Base-by-base conservation (phyloP, 352 stramenopile species). In the Blastocystis sp. region DNA sequence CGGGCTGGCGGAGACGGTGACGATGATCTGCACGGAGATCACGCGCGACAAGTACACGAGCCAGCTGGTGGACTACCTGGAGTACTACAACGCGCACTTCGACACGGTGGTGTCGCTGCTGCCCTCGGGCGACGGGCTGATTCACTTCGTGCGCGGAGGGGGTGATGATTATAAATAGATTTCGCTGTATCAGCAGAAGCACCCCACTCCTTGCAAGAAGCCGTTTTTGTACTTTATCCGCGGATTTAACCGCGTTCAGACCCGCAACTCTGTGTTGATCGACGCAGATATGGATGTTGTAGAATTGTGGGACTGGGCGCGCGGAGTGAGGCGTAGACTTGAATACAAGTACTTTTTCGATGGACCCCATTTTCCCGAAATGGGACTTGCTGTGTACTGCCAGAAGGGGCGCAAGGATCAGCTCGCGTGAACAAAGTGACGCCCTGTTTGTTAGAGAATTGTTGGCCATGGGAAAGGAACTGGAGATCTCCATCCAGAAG, bases 401-500 rank as follows among this genome's bases (percentile, higher is more conserved):
- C 54, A 84, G 74, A 84, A 84, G 74, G 74, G 74, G 28, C 65
- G 48, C 28, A 69, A 68, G 28, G 21, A 11, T 21, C 1, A 28
- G n/a, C 34, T 84, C 34, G 24, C 45, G 74, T 84, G 60, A 68
- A 48, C n/a, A 40, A 52, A 76, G 7, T 19, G n/a, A 24, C n/a
- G 43, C 45, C 63, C 10, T 84, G 57, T 40, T 57, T 68, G 74
- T 69, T 40, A 14, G 4, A 40, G 4, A 34, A 59, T 77, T 61
- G 21, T 24, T 28, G 34, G 9, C 10, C 14, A 77, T 77, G 40
- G n/a, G 38, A n/a, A 40, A 52, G 40, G 66, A 38, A n/a, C 48
- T 84, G 74, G 74, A 84, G 52, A 40, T 84, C 43, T 84, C 74
- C 69, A 52, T 84, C 28, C 74, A 84, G 60, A 84, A 94, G 77